These are phyloP conservation scores for Taphrina communis DNA, from an alignment of 1,139 yeast species.

Conservation along the genomic window DNA sequence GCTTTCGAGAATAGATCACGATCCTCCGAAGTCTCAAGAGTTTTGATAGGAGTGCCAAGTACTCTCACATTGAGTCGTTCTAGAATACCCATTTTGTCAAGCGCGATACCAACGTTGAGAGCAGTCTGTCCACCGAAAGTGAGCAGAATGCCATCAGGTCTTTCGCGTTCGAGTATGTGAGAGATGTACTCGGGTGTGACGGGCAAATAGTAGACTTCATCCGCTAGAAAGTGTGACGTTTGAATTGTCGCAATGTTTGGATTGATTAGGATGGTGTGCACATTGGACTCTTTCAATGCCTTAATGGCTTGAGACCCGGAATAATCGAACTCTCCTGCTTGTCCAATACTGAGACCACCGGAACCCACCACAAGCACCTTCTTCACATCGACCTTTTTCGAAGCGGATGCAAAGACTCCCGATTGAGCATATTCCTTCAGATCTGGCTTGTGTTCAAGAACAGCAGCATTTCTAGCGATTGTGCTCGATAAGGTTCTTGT, in stretches of 20 bases:
- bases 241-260: conserved; percentile 98
- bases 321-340: conserved; percentile 98
- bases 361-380: conserved; percentile 94
- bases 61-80: conserved; percentile 91
- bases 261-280: conserved; percentile 82
- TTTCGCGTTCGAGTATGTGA: conserved; percentile 90
- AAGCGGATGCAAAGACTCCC: conserved; percentile 28
- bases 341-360: conserved; percentile 97
- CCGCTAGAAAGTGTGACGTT: conserved; percentile 94
- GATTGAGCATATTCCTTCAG: conserved; percentile 34
- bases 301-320: conserved; percentile 96
- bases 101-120: conserved; percentile 90
- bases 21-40: conserved; percentile 95
- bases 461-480: conserved; percentile 12
- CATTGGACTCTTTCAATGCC: conserved; percentile 89
- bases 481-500: conserved; percentile 16
- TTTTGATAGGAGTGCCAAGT: conserved; percentile 93
- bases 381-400: conserved; percentile 64
- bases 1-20: conserved; percentile 96
- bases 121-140: conserved; percentile 99
- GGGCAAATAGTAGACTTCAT: conserved; percentile 91
- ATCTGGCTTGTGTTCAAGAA: conserved; percentile 38
- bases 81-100: conserved; percentile 91
- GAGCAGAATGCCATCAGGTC: conserved; percentile 91
- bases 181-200: conserved; percentile 93